Conservation (phyloP, 2,329 filamentous ascomycete species). For the Mycosphaerelloides madeirae region DNA sequence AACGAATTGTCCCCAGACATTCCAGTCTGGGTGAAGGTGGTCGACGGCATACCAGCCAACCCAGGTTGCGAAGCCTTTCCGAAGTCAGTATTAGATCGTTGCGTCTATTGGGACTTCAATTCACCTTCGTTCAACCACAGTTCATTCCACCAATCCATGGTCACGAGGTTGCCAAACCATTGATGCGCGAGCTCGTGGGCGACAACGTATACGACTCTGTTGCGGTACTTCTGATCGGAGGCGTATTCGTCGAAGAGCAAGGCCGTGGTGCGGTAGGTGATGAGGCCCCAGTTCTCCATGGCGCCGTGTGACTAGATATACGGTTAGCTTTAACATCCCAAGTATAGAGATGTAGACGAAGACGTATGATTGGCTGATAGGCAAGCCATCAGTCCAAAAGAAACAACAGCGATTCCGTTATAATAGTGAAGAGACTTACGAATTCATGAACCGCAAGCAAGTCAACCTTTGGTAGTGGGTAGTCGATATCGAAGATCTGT, state of each 20-base stretch:
- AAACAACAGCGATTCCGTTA: not conserved
- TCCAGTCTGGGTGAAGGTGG: slow-evolving; percentile 91
- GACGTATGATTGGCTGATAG: slow-evolving; percentile 41
- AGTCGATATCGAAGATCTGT: slow-evolving; percentile 80
- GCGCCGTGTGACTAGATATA: slow-evolving; percentile 59
- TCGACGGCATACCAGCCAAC: slow-evolving; percentile 93
- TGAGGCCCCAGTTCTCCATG: slow-evolving; percentile 96
- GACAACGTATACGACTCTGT: slow-evolving; percentile 91
- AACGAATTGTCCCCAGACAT: slow-evolving; percentile 96
- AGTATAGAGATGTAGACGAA: slow-evolving; percentile 6
- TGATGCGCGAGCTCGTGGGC: slow-evolving; percentile 97
- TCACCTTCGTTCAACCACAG: slow-evolving; percentile 81
- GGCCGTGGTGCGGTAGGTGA: slow-evolving; percentile 87
- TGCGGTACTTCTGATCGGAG: slow-evolving; percentile 86
- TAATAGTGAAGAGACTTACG: slow-evolving; percentile 55
- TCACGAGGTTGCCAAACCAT: slow-evolving; percentile 93
- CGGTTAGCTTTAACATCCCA: slow-evolving; percentile 35
- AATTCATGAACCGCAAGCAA: slow-evolving; percentile 91
- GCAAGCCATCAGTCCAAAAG: not conserved
- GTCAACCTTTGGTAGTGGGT: slow-evolving; percentile 88
- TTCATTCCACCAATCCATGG: slow-evolving; percentile 79
- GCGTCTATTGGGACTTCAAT: not conserved
- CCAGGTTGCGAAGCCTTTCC: slow-evolving; percentile 80
- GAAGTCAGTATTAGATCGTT: not conserved
- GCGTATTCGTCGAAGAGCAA: slow-evolving; percentile 93